Evolutionary conservation across 805 yeast genomes (phyloP), one percentile per base, ranked within the genome.

Genomic region (Suhomyces emberorum): DNA sequence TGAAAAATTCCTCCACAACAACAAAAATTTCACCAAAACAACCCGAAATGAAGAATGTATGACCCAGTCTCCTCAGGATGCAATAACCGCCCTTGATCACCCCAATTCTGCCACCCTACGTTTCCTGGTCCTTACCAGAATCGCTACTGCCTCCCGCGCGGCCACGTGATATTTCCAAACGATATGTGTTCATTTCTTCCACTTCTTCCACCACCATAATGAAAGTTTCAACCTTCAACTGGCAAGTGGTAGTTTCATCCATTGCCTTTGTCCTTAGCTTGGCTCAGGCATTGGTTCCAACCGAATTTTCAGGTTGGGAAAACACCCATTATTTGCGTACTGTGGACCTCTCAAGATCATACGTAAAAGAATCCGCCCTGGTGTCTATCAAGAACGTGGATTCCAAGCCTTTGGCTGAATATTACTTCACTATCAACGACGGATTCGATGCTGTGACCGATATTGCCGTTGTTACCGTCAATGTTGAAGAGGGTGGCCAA

Each of bases 301-400:
- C 21, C 11, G 16, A 27, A 9, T 16, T 30, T 12, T 21, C 15
- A 9, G 27, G 15, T 4, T 79, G 83, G 80, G 79, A 74, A 50
- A 88, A 87, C 57, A 51, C 62, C 21, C 70, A 77, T 20, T 70
- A 76, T 45, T 55, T 63, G 10, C 77, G 86, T 46, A 56, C 70
- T 7, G 51, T 87, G 24, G 96, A 88, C 50, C 70, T 88, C 33
- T 54, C 74, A 20, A 77, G 75, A 45, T 63, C 88, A 3, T 88
- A 82, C 55, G 72, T 78, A 28, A 77, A 76, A 46, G 95, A 83
- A 54, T 66, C 73, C 17, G 61, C 70, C 40, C 58, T 72, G n/a
- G 52, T 88, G 28, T 72, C 66, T 32, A 69, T 79, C 27, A 73
- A 61, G 48, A 91, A 89, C 63, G 59, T 72, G 24, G 88, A 70